These are phyloP conservation scores for Gossypium gossypioides DNA, from an alignment of 441 rosid species.

Conservation along the genomic window DNA sequence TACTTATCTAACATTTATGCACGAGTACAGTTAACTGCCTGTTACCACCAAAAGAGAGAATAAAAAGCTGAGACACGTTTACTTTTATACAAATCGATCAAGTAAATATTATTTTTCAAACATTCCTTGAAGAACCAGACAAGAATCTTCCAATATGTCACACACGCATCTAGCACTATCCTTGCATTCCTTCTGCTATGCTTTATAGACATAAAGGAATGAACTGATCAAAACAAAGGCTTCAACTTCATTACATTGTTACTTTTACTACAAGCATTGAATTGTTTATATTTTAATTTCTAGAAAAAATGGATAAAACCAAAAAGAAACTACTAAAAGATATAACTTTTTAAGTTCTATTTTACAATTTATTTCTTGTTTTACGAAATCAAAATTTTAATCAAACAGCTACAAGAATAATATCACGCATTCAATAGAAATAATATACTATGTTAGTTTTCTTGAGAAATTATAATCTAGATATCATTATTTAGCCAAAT, in stretches of 20 bases:
- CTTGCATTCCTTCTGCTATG: neutral
- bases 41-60: neutral
- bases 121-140: neutral
- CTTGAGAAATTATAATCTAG: neutral
- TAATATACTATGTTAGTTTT: neutral
- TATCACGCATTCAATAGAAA: neutral
- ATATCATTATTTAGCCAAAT: neutral
- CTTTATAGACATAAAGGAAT: neutral
- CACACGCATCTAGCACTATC: neutral
- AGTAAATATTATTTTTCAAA: neutral
- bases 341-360: neutral
- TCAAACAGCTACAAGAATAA: neutral
- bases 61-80: neutral
- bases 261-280: neutral
- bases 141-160: neutral
- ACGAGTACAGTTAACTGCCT: neutral
- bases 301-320: neutral
- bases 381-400: neutral
- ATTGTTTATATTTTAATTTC: no score
- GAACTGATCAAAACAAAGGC: neutral
- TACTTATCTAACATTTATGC: neutral
- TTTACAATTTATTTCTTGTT: neutral
- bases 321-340: neutral
- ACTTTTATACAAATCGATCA: neutral
- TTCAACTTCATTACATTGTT: neutral